A percentile compares a stretch with the other conserved stretches of the same genome.
These are phyloP conservation scores for Microcyclospora tardicrescens DNA, from an alignment of 2,329 filamentous ascomycete genomes.

Conservation along the genomic window DNA sequence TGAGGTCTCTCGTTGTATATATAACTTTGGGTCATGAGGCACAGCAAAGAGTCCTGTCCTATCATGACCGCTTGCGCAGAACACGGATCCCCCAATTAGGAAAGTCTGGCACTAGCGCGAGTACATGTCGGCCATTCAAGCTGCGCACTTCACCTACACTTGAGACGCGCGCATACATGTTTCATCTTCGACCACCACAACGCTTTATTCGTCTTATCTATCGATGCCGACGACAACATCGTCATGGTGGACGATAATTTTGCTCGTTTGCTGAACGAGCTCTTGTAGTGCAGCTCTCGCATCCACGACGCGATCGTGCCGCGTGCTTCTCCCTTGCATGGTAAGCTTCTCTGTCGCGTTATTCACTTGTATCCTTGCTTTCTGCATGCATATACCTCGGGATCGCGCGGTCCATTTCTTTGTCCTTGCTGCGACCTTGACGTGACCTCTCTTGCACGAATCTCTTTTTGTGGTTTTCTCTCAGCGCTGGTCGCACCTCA, in stretches of 20 bases:
- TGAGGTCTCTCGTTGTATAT: no score
- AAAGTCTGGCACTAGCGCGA: no score
- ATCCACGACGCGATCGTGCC: constrained; percentile 1
- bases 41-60: no score
- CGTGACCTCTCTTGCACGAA: constrained; percentile 1
- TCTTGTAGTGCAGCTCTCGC: background rate
- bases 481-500: constrained; percentile 4
- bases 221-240: constrained; percentile 10
- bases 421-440: constrained; percentile 3
- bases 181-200: constrained; percentile 7
- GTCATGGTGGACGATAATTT: background rate
- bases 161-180: constrained; percentile 11
- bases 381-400: no score
- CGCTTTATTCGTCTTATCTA: constrained; percentile 7
- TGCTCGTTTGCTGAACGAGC: background rate
- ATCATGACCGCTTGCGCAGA: no score
- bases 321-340: background rate
- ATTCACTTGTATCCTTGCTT: background rate
- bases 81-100: no score
- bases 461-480: background rate
- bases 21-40: no score
- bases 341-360: background rate
- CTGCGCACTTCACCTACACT: constrained; percentile 3
- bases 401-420: background rate
- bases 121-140: constrained; percentile 5